Percentiles rank a stretch among this genome's conserved stretches.
Conservation (phyloP, 257 asterid genomes). For the Nicotiana obtusifolia region DNA sequence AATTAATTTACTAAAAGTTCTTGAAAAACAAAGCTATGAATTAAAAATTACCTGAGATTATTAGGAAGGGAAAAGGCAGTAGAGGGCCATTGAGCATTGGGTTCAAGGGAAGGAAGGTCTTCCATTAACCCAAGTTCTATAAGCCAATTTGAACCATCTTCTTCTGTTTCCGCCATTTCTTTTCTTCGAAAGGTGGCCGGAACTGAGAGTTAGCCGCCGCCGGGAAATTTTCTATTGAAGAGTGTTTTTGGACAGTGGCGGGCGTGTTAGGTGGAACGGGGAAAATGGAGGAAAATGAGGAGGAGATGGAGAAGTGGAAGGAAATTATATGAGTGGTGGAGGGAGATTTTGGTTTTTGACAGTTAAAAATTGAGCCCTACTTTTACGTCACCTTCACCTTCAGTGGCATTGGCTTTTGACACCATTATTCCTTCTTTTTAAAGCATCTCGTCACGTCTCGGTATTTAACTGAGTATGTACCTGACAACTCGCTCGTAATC, state of each 20-base stretch:
- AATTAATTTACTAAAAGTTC: background rate
- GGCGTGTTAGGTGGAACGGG: background rate
- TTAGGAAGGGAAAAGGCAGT: slow-evolving; percentile 21
- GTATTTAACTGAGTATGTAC: too few species aligned
- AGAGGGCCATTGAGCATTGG: slow-evolving; percentile 30
- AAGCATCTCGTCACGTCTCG: too few species aligned
- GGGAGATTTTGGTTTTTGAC: background rate
- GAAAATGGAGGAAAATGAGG: slow-evolving; percentile 2
- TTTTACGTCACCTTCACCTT: background rate
- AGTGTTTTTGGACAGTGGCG: background rate
- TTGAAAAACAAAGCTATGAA: background rate
- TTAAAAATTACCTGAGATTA: slow-evolving; percentile 25
- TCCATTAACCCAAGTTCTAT: slow-evolving; percentile 41
- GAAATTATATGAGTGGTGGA: slow-evolving; percentile 11
- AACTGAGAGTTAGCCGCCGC: background rate
- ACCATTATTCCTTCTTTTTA: background rate
- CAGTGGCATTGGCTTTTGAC: background rate
- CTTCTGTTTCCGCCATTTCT: slow-evolving; percentile 35
- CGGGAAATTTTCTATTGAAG: background rate
- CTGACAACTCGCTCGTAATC: too few species aligned
- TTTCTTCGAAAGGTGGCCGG: slow-evolving; percentile 6
- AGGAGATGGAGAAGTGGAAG: background rate
- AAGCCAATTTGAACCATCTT: slow-evolving; percentile 34
- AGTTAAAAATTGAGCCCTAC: background rate
- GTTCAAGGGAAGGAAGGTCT: slow-evolving; percentile 31